Percentiles rank a stretch among this genome's conserved stretches.
phyloP scores from a whole-genome alignment of 2,329 filamentous ascomycete species.

The Epicoccum nigrum region DNA sequence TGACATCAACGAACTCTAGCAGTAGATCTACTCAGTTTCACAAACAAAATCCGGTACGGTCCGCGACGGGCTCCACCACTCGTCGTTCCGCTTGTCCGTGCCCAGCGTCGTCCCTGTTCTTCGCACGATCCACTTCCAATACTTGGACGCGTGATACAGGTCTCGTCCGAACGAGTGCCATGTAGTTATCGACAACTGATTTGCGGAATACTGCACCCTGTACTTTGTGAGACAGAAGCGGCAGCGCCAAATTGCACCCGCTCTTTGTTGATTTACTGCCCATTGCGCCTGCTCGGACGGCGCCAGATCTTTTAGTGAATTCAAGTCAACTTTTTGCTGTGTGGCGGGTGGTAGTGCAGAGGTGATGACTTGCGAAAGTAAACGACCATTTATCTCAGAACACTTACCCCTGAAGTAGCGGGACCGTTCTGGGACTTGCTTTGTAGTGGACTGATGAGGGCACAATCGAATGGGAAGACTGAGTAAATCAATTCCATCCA shows the following conservation, averaged over 20 bases:
- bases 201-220: background rate
- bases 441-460: slow-evolving; percentile 5
- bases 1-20: too few species aligned
- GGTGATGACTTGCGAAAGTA: background rate
- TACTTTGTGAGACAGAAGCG: slow-evolving; percentile 2
- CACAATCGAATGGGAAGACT: slow-evolving; percentile 1
- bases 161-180: slow-evolving; percentile 3
- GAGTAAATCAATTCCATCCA: background rate
- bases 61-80: slow-evolving; percentile 2
- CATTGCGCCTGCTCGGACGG: background rate
- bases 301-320: background rate
- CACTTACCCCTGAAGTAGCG: background rate
- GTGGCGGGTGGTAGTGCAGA: background rate
- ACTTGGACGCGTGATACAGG: background rate
- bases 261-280: background rate
- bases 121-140: slow-evolving; percentile 1
- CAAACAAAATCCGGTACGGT: background rate
- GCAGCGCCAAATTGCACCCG: background rate
- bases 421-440: background rate
- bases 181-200: background rate
- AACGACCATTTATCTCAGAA: background rate
- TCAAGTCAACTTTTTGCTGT: background rate
- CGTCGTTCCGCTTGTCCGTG: slow-evolving; percentile 1
- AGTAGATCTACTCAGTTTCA: too few species aligned
- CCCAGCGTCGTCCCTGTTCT: background rate